Conservation (phyloP, 768 basidiomycete genomes). For the Termitomyces sp. region DNA sequence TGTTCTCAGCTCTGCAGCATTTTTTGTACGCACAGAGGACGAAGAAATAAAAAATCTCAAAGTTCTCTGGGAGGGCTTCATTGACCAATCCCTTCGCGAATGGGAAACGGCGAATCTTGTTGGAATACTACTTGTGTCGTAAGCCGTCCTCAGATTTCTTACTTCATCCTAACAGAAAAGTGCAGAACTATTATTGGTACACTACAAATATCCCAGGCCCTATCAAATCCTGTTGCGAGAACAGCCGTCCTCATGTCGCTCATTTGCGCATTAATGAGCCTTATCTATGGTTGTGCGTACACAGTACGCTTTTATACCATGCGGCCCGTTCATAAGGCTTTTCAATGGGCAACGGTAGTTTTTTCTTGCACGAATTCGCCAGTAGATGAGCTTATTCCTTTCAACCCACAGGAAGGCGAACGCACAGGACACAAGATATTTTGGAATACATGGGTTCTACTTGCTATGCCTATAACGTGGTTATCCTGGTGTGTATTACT, state of each 20-base stretch:
- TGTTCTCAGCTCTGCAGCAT: neutral
- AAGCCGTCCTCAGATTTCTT: slow-evolving; percentile 11
- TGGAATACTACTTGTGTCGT: slow-evolving; percentile 55
- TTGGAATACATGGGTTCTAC: slow-evolving; percentile 60
- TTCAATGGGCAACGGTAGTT: slow-evolving; percentile 47
- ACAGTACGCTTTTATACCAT: slow-evolving; percentile 70
- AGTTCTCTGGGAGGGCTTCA: slow-evolving; percentile 63
- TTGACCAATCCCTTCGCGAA: slow-evolving; percentile 60
- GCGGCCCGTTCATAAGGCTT: slow-evolving; percentile 66
- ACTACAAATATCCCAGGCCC: slow-evolving; percentile 51
- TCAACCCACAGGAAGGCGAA: slow-evolving; percentile 1
- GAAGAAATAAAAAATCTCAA: neutral
- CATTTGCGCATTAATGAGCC: slow-evolving; percentile 64
- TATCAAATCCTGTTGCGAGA: slow-evolving; percentile 54
- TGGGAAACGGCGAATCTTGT: slow-evolving; percentile 76
- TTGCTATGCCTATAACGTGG: slow-evolving; percentile 64
- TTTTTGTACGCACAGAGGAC: neutral
- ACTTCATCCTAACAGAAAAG: neutral
- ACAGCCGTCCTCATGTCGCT: slow-evolving; percentile 59
- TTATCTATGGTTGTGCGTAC: slow-evolving; percentile 70
- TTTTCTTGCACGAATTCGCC: neutral
- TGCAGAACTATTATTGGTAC: slow-evolving; percentile 62
- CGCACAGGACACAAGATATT: slow-evolving; percentile 16
- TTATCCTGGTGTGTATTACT: slow-evolving; percentile 49
- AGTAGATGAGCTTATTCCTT: neutral